Evolutionary conservation across 1,284 basidiomycete genomes (phyloP).

Genomic region (Apiotrichum laibachii): DNA sequence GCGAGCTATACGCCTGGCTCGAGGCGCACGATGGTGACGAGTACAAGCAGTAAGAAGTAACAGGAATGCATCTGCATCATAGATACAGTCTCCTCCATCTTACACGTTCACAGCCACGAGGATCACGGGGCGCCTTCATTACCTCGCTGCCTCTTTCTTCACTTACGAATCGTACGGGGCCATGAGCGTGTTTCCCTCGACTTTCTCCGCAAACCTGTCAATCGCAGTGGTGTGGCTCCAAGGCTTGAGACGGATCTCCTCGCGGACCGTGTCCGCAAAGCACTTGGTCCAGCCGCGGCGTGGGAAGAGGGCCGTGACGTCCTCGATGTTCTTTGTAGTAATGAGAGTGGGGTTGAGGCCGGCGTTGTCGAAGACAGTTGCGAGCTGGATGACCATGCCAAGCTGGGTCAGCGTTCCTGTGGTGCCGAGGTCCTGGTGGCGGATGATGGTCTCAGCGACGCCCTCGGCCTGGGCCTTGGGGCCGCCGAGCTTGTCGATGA

Average conservation of each 20-base stretch:
- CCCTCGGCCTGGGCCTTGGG: conserved; percentile 57
- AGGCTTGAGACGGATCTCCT: conserved; percentile 28
- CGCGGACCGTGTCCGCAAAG: conserved; percentile 26
- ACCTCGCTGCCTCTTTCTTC: too few species aligned
- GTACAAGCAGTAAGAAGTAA: conserved; percentile 17
- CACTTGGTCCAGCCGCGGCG: conserved; percentile 29
- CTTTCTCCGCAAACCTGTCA: conserved; percentile 6
- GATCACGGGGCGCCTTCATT: too few species aligned
- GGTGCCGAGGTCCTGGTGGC: conserved; percentile 62
- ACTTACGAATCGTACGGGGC: conserved; percentile 9
- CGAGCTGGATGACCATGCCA: conserved; percentile 25
- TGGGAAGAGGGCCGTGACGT: conserved; percentile 18
- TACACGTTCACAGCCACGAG: too few species aligned
- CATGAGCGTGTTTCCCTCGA: conserved; percentile 12
- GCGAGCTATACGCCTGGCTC: conserved; percentile 26
- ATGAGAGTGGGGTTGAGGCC: conserved; percentile 19
- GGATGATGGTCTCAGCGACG: conserved; percentile 60
- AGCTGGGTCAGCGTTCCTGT: conserved; percentile 38
- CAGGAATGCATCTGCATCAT: too few species aligned
- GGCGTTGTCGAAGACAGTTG: conserved; percentile 29
- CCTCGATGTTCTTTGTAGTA: conserved; percentile 19
- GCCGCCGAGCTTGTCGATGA: conserved; percentile 51
- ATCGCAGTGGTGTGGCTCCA: conserved; percentile 11
- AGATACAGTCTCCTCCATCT: too few species aligned
- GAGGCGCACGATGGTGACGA: conserved; percentile 19